Base-by-base conservation (phyloP, 768 basidiomycete species). In the Rhodotorula paludigena region DNA sequence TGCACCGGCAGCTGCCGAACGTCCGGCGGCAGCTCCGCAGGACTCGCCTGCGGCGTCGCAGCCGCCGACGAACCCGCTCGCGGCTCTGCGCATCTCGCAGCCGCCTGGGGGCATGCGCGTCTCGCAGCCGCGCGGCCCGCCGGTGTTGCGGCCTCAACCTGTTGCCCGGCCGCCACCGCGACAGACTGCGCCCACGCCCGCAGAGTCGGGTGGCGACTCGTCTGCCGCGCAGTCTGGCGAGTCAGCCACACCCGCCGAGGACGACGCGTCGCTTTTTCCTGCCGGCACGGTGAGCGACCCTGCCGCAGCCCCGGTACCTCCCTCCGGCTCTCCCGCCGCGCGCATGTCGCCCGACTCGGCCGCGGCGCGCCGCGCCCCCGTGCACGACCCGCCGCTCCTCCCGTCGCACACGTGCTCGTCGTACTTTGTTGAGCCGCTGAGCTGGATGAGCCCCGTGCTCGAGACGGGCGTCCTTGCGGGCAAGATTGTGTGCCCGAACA, bases 351-450 rank as follows among this genome's bases (percentile, higher is more conserved):
- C 28, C 35, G 49, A 9, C 14, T 6, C 55, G 16, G 12, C 48
- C 16, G n/a, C 52, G 2, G 15, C 51, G 5, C 2, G 38, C 6
- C 5, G 38, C 15, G 36, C 49, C 0, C 32, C 35, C 28, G 12
- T 6, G 5, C 5, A 20, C 51, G 57, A 65, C 12, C 45, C 64
- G 23, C 74, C 75, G 5, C 66, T 76, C 51, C 70, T 76, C 14
- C 68, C 72, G 14, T 73, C 74, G 14, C 61, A 64, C 28, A 42
- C 56, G 14, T 98, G 96, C 78, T 94, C 92, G 2, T 93, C 92
- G 14, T 99, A 99, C 78, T 98, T 97, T 76, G 85, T 97, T 52
- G 94, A 98, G 77, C 92, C 92, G 41, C 91, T 96, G 74, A 73
- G 89, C 82, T 99, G 94, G 96, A 99, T 99, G 94, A 86, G 91